A percentile compares a stretch with the other conserved stretches of the same genome.
Conservation (phyloP, 441 rosid genomes). For the Gossypium davidsonii region DNA sequence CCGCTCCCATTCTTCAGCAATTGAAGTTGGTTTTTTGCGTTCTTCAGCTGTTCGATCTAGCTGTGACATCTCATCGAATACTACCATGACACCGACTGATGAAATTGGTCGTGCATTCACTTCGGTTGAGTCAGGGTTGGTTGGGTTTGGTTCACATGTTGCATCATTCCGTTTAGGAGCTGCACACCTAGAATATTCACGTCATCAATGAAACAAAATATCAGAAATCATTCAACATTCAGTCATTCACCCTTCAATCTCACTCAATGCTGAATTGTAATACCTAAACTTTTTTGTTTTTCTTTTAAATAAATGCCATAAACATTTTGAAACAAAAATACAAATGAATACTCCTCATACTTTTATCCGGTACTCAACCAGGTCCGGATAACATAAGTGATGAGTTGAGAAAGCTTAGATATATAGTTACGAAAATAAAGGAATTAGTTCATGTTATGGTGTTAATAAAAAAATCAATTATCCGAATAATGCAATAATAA, state of each 20-base stretch:
- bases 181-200: constrained; percentile 34
- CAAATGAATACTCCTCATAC: neutral
- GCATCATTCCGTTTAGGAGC: constrained; percentile 30
- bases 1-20: constrained; percentile 85
- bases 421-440: neutral
- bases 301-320: neutral
- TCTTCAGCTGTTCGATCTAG: constrained; percentile 21
- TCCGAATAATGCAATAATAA: neutral
- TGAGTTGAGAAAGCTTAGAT: neutral
- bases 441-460: neutral
- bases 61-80: constrained; percentile 26
- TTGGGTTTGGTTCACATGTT: constrained; percentile 31
- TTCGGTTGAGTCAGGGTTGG: constrained; percentile 24
- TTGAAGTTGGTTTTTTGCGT: constrained; percentile 36
- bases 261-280: neutral
- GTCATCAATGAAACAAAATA: constrained; percentile 20
- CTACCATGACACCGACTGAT: constrained; percentile 13
- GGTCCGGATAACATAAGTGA: neutral
- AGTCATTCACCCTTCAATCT: neutral
- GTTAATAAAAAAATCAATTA: neutral
- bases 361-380: neutral
- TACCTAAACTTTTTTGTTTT: neutral
- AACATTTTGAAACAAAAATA: neutral
- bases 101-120: constrained; percentile 22
- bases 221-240: constrained; percentile 2